Evolutionary conservation across 2,329 filamentous ascomycete genomes (phyloP).

Genomic region (Monosporascus ibericus): DNA sequence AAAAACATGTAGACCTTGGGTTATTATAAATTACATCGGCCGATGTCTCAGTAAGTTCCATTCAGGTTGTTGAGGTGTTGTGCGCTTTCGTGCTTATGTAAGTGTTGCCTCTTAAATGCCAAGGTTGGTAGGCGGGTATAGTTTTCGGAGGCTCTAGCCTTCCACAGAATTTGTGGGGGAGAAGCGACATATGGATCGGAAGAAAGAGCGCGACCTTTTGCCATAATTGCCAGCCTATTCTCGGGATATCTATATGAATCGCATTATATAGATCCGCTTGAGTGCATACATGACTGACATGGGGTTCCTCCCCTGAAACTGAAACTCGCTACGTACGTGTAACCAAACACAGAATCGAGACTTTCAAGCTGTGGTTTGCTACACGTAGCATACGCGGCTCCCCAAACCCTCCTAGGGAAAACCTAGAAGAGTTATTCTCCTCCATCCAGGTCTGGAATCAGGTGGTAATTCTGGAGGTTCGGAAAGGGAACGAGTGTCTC

Average conservation of each 20-base stretch:
- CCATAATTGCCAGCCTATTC: neutral
- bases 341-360: neutral
- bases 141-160: too few relatives aligned
- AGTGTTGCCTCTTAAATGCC: too few relatives aligned
- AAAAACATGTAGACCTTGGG: neutral
- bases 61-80: too few relatives aligned
- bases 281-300: neutral
- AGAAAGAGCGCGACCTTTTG: too few relatives aligned
- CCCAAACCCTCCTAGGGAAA: neutral
- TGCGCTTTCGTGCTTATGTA: too few relatives aligned
- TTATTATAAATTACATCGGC: neutral
- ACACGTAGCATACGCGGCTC: too few relatives aligned
- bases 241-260: neutral
- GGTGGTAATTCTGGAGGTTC: too few relatives aligned
- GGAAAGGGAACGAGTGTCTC: too few relatives aligned
- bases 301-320: neutral
- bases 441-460: neutral
- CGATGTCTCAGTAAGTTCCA: too few relatives aligned
- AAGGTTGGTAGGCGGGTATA: too few relatives aligned
- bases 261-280: neutral
- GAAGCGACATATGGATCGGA: too few relatives aligned
- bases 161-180: too few relatives aligned
- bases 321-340: neutral
- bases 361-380: neutral
- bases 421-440: neutral